These are phyloP conservation scores for Heimioporus sp. DNA, from an alignment of 768 basidiomycete species.

Conservation along the genomic window DNA sequence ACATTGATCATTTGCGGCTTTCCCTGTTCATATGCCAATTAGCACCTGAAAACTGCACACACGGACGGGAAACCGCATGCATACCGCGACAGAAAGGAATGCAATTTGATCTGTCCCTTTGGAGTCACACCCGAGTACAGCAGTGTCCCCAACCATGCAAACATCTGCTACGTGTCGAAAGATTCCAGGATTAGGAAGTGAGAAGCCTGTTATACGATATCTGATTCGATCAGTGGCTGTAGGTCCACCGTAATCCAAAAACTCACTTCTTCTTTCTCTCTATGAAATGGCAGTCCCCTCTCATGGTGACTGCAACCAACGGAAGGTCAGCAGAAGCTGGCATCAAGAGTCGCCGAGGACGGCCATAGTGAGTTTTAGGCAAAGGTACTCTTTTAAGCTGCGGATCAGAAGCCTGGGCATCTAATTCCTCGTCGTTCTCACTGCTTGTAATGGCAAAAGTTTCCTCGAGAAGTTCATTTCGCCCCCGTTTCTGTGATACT, in stretches of 20 bases:
- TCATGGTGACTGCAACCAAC: conserved; percentile 45
- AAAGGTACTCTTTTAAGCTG: conserved; percentile 28
- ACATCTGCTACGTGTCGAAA: conserved; percentile 47
- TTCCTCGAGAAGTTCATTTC: conserved; percentile 5
- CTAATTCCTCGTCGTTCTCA: conserved; percentile 14
- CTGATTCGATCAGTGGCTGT: conserved; percentile 24
- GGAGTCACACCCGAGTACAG: conserved; percentile 41
- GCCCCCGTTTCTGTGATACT: conserved; percentile 6
- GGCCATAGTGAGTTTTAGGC: conserved; percentile 32
- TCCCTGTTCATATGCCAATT: conserved; percentile 27
- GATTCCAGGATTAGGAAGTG: conserved; percentile 35
- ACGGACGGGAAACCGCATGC: conserved; percentile 26
- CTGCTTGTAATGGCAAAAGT: conserved; percentile 12
- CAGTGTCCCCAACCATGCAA: conserved; percentile 39
- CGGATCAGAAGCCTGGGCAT: conserved; percentile 15
- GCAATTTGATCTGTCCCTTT: conserved; percentile 43
- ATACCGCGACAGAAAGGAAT: conserved; percentile 34
- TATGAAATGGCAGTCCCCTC: conserved; percentile 45
- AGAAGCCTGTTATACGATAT: conserved; percentile 35
- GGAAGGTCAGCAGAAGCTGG: conserved; percentile 31
- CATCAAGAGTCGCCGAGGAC: conserved; percentile 31
- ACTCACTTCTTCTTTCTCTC: conserved; percentile 31
- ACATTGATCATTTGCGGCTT: conserved; percentile 32
- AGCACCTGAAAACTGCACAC: conserved; percentile 20
- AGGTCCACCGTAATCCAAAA: neutral